phyloP scores from a whole-genome alignment of 2,329 filamentous ascomycete genomes.

The Cordyceps militaris region DNA sequence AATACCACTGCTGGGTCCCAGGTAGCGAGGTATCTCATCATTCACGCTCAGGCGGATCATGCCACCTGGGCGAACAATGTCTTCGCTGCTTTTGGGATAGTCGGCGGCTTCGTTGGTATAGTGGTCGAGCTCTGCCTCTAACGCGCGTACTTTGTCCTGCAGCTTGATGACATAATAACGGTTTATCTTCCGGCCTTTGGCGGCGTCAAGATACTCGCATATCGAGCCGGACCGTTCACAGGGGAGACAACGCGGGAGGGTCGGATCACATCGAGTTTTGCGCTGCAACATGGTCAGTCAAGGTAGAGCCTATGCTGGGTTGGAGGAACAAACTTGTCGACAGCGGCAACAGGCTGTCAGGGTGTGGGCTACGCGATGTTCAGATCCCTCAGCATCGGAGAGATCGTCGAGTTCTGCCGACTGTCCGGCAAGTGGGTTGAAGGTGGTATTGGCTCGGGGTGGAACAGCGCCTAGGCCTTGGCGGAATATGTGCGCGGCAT shows the following conservation, averaged over 20 bases:
- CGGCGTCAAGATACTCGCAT: slow-evolving; percentile 93
- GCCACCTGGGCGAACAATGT: slow-evolving; percentile 80
- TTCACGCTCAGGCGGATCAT: slow-evolving; percentile 77
- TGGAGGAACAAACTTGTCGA: slow-evolving; percentile 54
- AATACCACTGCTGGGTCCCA: slow-evolving; percentile 91
- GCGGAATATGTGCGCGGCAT: slow-evolving; percentile 52
- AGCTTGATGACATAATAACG: slow-evolving; percentile 89
- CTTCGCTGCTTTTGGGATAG: slow-evolving; percentile 64
- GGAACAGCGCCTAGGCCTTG: slow-evolving; percentile 45
- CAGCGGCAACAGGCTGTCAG: slow-evolving; percentile 75
- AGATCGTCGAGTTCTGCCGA: slow-evolving; percentile 32
- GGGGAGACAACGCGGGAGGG: slow-evolving; percentile 81
- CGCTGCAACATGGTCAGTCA: slow-evolving; percentile 46
- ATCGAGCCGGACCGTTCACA: slow-evolving; percentile 86
- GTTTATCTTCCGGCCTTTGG: slow-evolving; percentile 77
- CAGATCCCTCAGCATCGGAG: slow-evolving; percentile 42
- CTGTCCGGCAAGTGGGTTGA: slow-evolving; percentile 26
- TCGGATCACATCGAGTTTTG: slow-evolving; percentile 93
- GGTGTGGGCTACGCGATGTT: slow-evolving; percentile 66
- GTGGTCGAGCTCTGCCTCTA: slow-evolving; percentile 74
- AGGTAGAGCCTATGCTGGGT: too few relatives aligned
- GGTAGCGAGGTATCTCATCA: slow-evolving; percentile 79
- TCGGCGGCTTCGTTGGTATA: slow-evolving; percentile 71
- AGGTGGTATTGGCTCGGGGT: slow-evolving; percentile 29
- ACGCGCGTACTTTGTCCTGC: slow-evolving; percentile 73